Base-by-base conservation (phyloP, 441 rosid genomes). In the Brassica hybrid region DNA sequence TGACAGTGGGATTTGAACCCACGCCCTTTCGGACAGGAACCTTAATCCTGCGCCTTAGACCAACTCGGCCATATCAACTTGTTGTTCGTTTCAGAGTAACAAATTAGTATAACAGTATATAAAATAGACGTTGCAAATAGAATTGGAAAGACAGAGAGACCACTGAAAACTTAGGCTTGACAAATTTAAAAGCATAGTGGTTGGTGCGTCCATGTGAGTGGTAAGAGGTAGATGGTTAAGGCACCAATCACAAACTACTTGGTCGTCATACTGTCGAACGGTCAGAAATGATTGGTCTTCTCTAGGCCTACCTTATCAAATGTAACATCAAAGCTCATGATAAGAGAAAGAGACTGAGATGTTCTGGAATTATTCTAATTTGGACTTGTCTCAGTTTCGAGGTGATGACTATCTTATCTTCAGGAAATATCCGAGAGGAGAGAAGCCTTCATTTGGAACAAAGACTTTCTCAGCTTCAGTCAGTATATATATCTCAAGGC, bases 41-140 rank as follows among this genome's bases (percentile, higher is more conserved):
- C 96, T 90, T 90, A 91, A 91, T 88, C 94, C 90, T 91, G 97
- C 96, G 93, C 98, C 95, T 89, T 90, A 90, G 95, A 90, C 98
- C 95, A 91, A 88, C 95, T 96, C 97, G 97, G 95, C 96, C 99
- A 91, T 90, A 85, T 90, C 94, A 90, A 91, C 94, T 2, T 38
- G 43, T 38, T 38, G 43, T 38, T 36, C 10, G 0, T 0, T 7
- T 36, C 1, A 50, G 56, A 50, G 18, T 48, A 48, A n/a, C 17
- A 12, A 4, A 11, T 43, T 43, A 30, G 34, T 38, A 38, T 3
- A 41, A 0, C 1, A 43, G n/a, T 0, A 13, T 45, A 4, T 45
- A 45, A 45, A 43, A 45, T 45, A 12, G 52, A 45, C 52, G 4
- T 43, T 45, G 2, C 52, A 13, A 6, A 13, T 45, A 45, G 52